Evolutionary conservation across 176 grass and related monocot species (phyloP).

Genomic region (Canna indica): DNA sequence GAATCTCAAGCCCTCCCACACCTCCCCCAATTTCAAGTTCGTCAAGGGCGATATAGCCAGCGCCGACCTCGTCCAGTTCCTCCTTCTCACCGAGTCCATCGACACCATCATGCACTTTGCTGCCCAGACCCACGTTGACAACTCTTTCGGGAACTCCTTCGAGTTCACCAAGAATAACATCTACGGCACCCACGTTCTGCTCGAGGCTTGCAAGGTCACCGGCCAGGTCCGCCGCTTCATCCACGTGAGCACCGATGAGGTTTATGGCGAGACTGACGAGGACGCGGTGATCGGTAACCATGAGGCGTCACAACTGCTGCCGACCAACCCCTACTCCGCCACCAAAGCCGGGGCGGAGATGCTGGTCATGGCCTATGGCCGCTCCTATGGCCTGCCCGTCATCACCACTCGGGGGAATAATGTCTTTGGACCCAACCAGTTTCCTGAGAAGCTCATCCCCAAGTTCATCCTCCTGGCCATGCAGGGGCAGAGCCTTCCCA

Average conservation of each 20-base stretch:
- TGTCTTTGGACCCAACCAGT: constrained; percentile 72
- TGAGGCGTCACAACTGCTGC: constrained; percentile 63
- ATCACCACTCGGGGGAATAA: constrained; percentile 79
- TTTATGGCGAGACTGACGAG: constrained; percentile 72
- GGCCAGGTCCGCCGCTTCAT: constrained; percentile 69
- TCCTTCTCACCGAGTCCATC: constrained; percentile 60
- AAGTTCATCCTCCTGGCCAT: constrained; percentile 68
- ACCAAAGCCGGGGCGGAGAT: constrained; percentile 72
- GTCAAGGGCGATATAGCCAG: constrained; percentile 84
- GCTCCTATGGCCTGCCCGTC: constrained; percentile 67
- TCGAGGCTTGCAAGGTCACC: constrained; percentile 78
- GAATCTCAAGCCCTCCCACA: constrained; percentile 41
- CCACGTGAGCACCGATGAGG: constrained; percentile 77
- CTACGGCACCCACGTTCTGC: constrained; percentile 69
- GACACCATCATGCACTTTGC: constrained; percentile 89
- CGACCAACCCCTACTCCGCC: constrained; percentile 67
- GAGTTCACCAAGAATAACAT: constrained; percentile 90
- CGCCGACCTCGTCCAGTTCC: constrained; percentile 71
- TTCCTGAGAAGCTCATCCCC: constrained; percentile 80
- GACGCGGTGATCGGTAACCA: constrained; percentile 73
- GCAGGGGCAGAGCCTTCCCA: constrained; percentile 49
- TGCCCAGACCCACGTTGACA: constrained; percentile 79
- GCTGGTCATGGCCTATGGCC: constrained; percentile 75
- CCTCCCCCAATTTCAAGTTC: constrained; percentile 61
- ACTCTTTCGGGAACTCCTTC: constrained; percentile 80